Base-by-base conservation (phyloP, 805 yeast species). In the Candida pini region DNA sequence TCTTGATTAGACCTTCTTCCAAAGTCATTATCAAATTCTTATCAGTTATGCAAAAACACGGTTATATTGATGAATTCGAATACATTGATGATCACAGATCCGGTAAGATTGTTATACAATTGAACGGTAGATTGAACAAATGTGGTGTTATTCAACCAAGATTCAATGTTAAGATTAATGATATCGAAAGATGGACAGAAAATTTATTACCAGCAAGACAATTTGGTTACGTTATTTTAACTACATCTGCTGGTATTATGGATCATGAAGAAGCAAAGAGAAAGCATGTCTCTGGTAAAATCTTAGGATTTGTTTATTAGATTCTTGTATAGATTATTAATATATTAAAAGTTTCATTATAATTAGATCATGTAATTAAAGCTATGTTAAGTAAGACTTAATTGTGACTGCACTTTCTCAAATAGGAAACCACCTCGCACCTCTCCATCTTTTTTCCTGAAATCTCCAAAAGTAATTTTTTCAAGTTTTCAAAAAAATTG, bases 251-350 rank as follows among this genome's bases (percentile, higher is more conserved):
- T 60, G 97, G 97, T 76, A 89, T 89, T 63, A 88, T 89, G 95
- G 97, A 90, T 81, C 97, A 89, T 78, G 97, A 90, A 79, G 97
- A 89, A 78, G 97, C 97, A 64, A 86, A 95, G 82, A 84, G 97
- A 81, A 90, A 89, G 85, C 97, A 89, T 77, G 97, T 89, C 59
- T 87, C 96, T 58, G 97, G 97, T 72, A 89, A 89, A 81, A 84
- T 89, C 72, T 83, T 89, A 66, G 97, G 97, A 67, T 89, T 86
- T 78, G 96, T 89, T 53, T 89, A 89, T 84, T 89, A 84, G 25
- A 15, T 17, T 5, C 20, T 16, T 18, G 30, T 33, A 20, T 33
- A 21, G 33, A 21, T 26, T 16, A 16, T 20, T 9, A 20, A 9
- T 20, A 18, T 13, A 2, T 26, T 17, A 16, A 16, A 16, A 5